These are phyloP conservation scores for Pyrus communis DNA, from an alignment of 306 rosid genomes.

Conservation along the genomic window DNA sequence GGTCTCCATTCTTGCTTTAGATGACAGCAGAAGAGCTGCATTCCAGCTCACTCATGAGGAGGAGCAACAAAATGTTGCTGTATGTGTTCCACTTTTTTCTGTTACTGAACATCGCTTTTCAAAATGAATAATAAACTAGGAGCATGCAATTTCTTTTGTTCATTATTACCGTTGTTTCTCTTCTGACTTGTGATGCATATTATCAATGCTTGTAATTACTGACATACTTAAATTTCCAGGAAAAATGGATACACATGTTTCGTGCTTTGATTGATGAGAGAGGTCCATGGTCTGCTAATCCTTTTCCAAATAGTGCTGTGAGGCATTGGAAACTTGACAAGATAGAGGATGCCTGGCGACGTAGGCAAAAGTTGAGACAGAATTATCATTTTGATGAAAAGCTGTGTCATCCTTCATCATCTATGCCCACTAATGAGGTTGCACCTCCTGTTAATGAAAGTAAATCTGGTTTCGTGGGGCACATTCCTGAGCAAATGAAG, in stretches of 20 bases:
- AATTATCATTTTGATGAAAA: slow-evolving; percentile 93
- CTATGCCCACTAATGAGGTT: slow-evolving; percentile 32
- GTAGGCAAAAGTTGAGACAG: slow-evolving; percentile 76
- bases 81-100: slow-evolving; percentile 34
- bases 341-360: slow-evolving; percentile 85
- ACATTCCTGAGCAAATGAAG: slow-evolving; percentile 95
- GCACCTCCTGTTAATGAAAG: slow-evolving; percentile 45
- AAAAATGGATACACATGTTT: slow-evolving; percentile 92
- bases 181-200: slow-evolving; percentile 1
- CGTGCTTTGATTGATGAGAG: slow-evolving; percentile 96
- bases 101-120: neutral
- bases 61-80: slow-evolving; percentile 85
- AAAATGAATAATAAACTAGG: neutral
- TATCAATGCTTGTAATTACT: slow-evolving; percentile 9
- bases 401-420: slow-evolving; percentile 61
- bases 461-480: slow-evolving; percentile 59
- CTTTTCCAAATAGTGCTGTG: slow-evolving; percentile 59
- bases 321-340: slow-evolving; percentile 95
- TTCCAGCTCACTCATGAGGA: slow-evolving; percentile 81
- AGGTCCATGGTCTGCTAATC: slow-evolving; percentile 96
- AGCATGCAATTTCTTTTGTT: slow-evolving; percentile 2
- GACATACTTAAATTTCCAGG: slow-evolving; percentile 48
- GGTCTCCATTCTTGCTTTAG: slow-evolving; percentile 58
- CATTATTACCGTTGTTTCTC: neutral
- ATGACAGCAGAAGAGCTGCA: slow-evolving; percentile 76